A percentile compares a stretch with the other conserved stretches of the same genome.
These are phyloP conservation scores for Cicer arietinum DNA, from an alignment of 306 rosid species.

Conservation along the genomic window DNA sequence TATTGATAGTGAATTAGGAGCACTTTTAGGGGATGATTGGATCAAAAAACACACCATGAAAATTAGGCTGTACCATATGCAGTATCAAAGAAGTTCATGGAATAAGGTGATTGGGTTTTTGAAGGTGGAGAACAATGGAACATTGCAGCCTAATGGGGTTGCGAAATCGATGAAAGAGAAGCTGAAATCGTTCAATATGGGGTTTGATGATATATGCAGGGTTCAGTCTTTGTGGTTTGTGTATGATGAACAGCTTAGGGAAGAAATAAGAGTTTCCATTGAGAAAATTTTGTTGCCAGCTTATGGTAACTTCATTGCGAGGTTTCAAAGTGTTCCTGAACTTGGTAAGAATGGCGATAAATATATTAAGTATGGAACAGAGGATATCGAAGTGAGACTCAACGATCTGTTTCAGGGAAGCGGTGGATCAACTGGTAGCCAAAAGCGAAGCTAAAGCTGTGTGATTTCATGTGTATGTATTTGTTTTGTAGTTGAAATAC, in stretches of 20 bases:
- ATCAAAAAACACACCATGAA: slow-evolving; percentile 78
- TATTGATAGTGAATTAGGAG: slow-evolving; percentile 75
- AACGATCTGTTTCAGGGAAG: slow-evolving; percentile 63
- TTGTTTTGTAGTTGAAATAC: slow-evolving; percentile 44
- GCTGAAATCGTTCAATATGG: slow-evolving; percentile 63
- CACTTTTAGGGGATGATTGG: slow-evolving; percentile 87
- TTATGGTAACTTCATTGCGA: slow-evolving; percentile 65
- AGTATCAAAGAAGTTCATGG: slow-evolving; percentile 88
- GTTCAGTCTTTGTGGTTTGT: slow-evolving; percentile 73
- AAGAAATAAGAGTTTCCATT: slow-evolving; percentile 68
- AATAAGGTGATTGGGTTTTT: slow-evolving; percentile 62
- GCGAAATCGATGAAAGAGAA: slow-evolving; percentile 77
- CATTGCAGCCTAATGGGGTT: slow-evolving; percentile 53
- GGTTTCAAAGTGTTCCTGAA: slow-evolving; percentile 65
- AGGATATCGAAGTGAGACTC: slow-evolving; percentile 66
- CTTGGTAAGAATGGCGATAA: slow-evolving; percentile 65
- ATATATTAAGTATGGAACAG: slow-evolving; percentile 60
- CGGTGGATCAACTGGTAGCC: slow-evolving; percentile 63
- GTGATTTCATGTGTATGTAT: slow-evolving; percentile 49
- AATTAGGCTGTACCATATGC: slow-evolving; percentile 65
- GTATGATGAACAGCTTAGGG: slow-evolving; percentile 77
- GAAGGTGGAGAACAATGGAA: slow-evolving; percentile 65
- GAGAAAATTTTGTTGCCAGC: slow-evolving; percentile 69
- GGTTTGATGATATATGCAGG: slow-evolving; percentile 76
- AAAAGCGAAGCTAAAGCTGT: slow-evolving; percentile 56